Base-by-base conservation (phyloP, 805 yeast species). In the Komagataella populi region DNA sequence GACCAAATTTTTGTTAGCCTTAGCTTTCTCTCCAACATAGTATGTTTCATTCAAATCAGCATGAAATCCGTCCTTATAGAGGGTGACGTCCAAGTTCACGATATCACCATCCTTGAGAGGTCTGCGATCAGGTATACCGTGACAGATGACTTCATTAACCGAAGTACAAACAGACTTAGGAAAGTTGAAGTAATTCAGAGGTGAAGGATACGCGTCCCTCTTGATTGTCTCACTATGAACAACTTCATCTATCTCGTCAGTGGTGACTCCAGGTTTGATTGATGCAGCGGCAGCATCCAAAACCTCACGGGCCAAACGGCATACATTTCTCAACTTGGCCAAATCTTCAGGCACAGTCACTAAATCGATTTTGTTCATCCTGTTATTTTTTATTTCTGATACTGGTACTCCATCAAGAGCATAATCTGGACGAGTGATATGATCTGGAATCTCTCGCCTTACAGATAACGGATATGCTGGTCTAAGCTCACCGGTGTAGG, bases 31-130 rank as follows among this genome's bases (percentile, higher is more conserved):
- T 10, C 98, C 99, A 24, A 93, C 95, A 62, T 93, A 93, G 67
- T 90, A 93, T 0, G 99, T 93, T 68, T 93, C 98, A 67, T 93
- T 93, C 64, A 93, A 72, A 67, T 93, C 99, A 6, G 96, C 84
- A 69, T 93, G 98, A 70, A 81, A 80, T 1, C 99, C 99, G 57
- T 85, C 78, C 67, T 84, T 79, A 70, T 77, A 93, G 51, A 93
- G 66, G 3, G 96, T 77, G 49, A 93, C 87, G 65, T 93, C 99
- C 56, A 93, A 71, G 63, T 93, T 93, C 54, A 93, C 77, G 58
- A 93, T 91, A 64, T 93, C 99, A 54, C 99, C 99, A 57, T 91
- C 98, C 65, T 87, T 70, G 56, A 93, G 74, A 39, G 81, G 82
- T 51, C 90, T 77, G 69, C 86, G 77, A 68, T 93, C 99, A 23